Base-by-base conservation (phyloP, 164 flowering plant species). In the Platanus orientalis region DNA sequence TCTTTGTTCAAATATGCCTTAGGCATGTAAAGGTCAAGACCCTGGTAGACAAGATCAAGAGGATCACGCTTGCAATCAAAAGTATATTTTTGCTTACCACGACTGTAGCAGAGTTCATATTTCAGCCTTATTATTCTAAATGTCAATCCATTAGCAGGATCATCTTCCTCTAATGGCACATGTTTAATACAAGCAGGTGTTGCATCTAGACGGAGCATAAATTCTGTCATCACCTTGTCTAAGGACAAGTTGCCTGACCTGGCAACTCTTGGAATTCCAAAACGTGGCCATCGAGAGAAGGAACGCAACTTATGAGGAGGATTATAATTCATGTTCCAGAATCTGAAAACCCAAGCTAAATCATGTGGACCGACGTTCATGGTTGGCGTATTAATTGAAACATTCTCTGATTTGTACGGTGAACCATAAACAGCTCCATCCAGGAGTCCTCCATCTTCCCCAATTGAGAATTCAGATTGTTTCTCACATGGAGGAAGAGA, bases 211-310 rank as follows among this genome's bases (percentile, higher is more conserved):
- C 99, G 90, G 53, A 95, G 79, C 89, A 90, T 83, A 66, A 88
- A 89, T 68, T 95, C 97, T 32, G 97, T 95, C 92, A 95, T 90
- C 69, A 95, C 99, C 69, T 72, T 92, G 75, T 95, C 99, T 21
- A 95, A 40, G 44, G 99, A 88, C 70, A 95, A 71, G 77, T 95
- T 95, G 7, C 99, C 99, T 45, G 99, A 95, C 71, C 99, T 87
- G 23, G 86, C 58, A 68, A 81, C 40, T 76, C 97, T 82, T 39
- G 97, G 94, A 56, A 88, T 71, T 60, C 97, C 97, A 87, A 84
- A 95, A 62, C 97, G 97, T 69, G 99, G 94, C 87, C 89, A 95
- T 45, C 99, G 74, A 56, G 99, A 88, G 75, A 95, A 95, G 23
- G 78, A 44, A 11, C 99, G 87, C 81, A 95, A 72, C 70, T 95